Conservation (phyloP, 2,329 filamentous ascomycete species). For the Aspergillus flavus region DNA sequence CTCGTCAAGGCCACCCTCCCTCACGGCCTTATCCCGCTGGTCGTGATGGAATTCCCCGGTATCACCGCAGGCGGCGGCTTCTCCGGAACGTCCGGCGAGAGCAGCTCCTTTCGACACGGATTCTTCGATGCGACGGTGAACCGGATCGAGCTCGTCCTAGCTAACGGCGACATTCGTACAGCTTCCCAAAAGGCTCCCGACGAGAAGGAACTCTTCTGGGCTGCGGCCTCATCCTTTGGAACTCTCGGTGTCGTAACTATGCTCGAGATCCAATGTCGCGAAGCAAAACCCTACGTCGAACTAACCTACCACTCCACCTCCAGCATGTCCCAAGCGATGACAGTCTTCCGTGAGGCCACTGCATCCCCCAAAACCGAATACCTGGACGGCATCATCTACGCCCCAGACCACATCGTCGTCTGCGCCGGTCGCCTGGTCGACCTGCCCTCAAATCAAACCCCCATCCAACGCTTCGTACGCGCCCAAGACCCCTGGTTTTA, state of each 20-base stretch:
- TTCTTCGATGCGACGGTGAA: slow-evolving; percentile 67
- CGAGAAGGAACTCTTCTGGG: slow-evolving; percentile 59
- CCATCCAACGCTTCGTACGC: slow-evolving; percentile 56
- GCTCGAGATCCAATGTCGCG: slow-evolving; percentile 60
- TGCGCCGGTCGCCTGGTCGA: slow-evolving; percentile 63
- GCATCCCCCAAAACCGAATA: slow-evolving; percentile 57
- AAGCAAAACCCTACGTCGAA: slow-evolving; percentile 59
- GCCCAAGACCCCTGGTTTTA: slow-evolving; percentile 73
- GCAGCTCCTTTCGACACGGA: slow-evolving; percentile 66
- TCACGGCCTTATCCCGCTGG: slow-evolving; percentile 61
- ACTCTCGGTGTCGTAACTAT: slow-evolving; percentile 64
- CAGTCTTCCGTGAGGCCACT: slow-evolving; percentile 52
- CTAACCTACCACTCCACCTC: slow-evolving; percentile 62
- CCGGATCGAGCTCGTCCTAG: slow-evolving; percentile 65
- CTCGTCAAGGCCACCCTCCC: slow-evolving; percentile 61
- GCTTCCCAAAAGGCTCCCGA: slow-evolving; percentile 46
- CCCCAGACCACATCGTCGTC: slow-evolving; percentile 57
- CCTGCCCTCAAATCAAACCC: slow-evolving; percentile 35
- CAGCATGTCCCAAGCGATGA: slow-evolving; percentile 52
- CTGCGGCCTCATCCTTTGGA: slow-evolving; percentile 62
- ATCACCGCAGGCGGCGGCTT: slow-evolving; percentile 71
- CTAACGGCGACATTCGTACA: slow-evolving; percentile 57
- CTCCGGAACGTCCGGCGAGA: slow-evolving; percentile 68
- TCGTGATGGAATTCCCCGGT: slow-evolving; percentile 72
- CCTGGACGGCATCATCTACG: slow-evolving; percentile 70